Conservation (phyloP, 352 stramenopile species). For the Detonula confervacea region DNA sequence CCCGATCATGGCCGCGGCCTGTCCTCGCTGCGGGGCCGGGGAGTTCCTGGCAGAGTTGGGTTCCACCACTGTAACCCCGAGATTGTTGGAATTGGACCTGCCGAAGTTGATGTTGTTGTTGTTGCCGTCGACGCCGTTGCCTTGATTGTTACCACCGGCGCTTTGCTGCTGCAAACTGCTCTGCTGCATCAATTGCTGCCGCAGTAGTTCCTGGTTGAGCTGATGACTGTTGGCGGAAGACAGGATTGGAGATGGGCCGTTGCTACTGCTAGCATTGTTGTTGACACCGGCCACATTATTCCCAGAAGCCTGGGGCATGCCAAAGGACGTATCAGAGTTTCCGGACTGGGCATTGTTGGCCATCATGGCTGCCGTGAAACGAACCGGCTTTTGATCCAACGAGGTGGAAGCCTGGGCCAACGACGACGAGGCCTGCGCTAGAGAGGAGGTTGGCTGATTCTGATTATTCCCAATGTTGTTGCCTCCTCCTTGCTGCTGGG, state of each 20-base stretch:
- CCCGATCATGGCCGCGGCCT: neutral
- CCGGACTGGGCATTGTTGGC: constrained; percentile 10
- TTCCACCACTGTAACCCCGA: constrained; percentile 50
- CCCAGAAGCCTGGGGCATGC: too few relatives aligned
- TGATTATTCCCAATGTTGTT: neutral
- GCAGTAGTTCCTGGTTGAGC: constrained; percentile 24
- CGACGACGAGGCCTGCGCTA: neutral
- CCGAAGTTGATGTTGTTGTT: constrained; percentile 10
- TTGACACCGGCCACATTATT: neutral
- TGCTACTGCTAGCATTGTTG: constrained; percentile 1
- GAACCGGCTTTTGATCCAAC: neutral
- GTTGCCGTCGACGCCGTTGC: neutral
- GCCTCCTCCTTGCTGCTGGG: too few relatives aligned
- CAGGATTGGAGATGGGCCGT: too few relatives aligned
- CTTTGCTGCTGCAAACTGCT: neutral
- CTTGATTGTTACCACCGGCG: neutral
- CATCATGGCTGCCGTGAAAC: constrained; percentile 37
- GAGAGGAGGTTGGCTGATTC: neutral
- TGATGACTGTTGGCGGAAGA: neutral
- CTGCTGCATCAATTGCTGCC: constrained; percentile 31
- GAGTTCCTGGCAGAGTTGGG: constrained; percentile 32
- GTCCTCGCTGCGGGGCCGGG: constrained; percentile 16
- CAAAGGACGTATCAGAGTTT: too few relatives aligned
- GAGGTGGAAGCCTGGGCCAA: neutral
- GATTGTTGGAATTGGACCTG: constrained; percentile 11